Evolutionary conservation across 2,329 filamentous ascomycete species (phyloP).

Genomic region (Hypoxylon rubiginosum): DNA sequence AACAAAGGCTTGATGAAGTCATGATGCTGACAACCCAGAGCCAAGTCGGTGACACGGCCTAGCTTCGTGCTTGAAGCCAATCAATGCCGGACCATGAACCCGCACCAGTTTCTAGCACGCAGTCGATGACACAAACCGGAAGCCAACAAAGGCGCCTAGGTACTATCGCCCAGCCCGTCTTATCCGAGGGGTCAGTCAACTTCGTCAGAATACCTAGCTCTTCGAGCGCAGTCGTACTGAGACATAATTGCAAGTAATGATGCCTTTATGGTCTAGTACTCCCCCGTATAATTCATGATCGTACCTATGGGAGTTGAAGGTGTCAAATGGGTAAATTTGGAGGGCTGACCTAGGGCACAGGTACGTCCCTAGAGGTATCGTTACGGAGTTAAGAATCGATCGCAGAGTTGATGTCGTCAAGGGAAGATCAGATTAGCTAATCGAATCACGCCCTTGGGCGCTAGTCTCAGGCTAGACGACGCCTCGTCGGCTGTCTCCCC

Average conservation of each 20-base stretch:
- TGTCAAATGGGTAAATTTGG: background rate
- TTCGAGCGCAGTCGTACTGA: slow-evolving; percentile 9
- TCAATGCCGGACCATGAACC: slow-evolving; percentile 12
- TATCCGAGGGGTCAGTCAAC: slow-evolving; percentile 29
- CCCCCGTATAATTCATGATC: background rate
- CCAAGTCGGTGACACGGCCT: slow-evolving; percentile 24
- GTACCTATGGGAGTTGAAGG: background rate
- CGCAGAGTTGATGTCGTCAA: slow-evolving; percentile 27
- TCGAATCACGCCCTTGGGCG: slow-evolving; percentile 1
- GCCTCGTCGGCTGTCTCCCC: slow-evolving; percentile 12
- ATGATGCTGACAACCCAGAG: slow-evolving; percentile 33
- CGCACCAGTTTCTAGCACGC: slow-evolving; percentile 12
- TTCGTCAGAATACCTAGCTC: slow-evolving; percentile 10
- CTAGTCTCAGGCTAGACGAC: slow-evolving; percentile 9
- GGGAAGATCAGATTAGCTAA: slow-evolving; percentile 24
- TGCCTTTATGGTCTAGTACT: background rate
- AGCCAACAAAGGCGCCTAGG: slow-evolving; percentile 18
- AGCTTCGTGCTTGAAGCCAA: slow-evolving; percentile 29
- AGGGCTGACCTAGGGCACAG: too few relatives aligned
- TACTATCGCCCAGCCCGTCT: slow-evolving; percentile 20
- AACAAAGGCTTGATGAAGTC: slow-evolving; percentile 36
- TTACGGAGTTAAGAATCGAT: slow-evolving; percentile 6
- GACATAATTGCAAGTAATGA: slow-evolving; percentile 6
- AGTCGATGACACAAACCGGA: slow-evolving; percentile 31
- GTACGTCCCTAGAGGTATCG: background rate